phyloP scores from a whole-genome alignment of 2,329 filamentous ascomycete genomes.

The Xylariaceae sp. region DNA sequence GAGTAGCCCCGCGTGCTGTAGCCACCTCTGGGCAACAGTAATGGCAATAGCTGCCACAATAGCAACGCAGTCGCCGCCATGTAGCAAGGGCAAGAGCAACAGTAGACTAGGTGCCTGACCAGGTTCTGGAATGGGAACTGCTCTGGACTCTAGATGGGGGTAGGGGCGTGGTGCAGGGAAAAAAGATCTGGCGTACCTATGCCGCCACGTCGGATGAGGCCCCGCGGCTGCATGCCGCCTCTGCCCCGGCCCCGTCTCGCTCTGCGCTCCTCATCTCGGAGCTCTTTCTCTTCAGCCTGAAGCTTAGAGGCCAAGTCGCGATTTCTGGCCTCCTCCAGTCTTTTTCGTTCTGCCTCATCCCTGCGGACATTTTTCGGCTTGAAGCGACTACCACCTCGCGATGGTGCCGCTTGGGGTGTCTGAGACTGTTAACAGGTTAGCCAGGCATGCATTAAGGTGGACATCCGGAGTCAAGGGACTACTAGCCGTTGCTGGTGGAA shows the following conservation, averaged over 20 bases:
- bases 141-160: no score
- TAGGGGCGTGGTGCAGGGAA: no score
- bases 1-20: no score
- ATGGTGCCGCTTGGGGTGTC: constrained; percentile 28
- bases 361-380: constrained; percentile 41
- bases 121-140: no score
- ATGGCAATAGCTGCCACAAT: no score
- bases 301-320: constrained; percentile 21
- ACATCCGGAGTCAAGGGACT: constrained; percentile 4
- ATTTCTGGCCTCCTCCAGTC: constrained; percentile 31
- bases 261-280: constrained; percentile 25
- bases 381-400: constrained; percentile 33
- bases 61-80: no score
- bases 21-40: no score
- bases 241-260: constrained; percentile 27
- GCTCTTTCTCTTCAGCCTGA: constrained; percentile 25
- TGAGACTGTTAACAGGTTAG: constrained; percentile 20
- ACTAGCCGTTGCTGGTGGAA: constrained; percentile 2
- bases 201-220: constrained; percentile 21
- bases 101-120: background rate
- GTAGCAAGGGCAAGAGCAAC: background rate
- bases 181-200: no score
- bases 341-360: constrained; percentile 43
- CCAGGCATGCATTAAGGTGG: constrained; percentile 7
- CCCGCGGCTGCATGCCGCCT: constrained; percentile 24